phyloP scores from a whole-genome alignment of 2,329 filamentous ascomycete genomes.

The Trichoderma atroviride region DNA sequence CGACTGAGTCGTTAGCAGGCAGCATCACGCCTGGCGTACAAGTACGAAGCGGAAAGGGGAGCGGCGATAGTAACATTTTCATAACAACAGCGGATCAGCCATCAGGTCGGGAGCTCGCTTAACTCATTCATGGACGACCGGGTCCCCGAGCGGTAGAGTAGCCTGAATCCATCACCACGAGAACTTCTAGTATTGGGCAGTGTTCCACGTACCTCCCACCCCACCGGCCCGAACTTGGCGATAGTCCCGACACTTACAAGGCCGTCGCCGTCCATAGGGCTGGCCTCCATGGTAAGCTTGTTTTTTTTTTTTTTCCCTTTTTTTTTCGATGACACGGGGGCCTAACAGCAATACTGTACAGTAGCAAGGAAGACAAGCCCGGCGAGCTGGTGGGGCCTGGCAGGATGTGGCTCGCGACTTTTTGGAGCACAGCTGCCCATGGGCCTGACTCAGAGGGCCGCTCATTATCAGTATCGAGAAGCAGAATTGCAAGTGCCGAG shows the following conservation, averaged over 20 bases:
- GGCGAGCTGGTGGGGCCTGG: neutral
- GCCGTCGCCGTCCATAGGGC: conserved; percentile 13
- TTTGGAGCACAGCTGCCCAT: neutral
- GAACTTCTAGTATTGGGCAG: conserved; percentile 14
- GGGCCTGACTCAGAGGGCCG: conserved; percentile 14
- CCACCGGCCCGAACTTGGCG: conserved; percentile 18
- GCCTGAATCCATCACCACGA: conserved; percentile 20
- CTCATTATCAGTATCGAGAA: neutral
- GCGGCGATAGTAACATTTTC: conserved; percentile 20
- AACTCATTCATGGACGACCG: neutral
- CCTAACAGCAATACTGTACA: neutral
- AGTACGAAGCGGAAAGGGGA: neutral
- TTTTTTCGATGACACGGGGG: neutral
- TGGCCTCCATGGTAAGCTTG: conserved; percentile 15
- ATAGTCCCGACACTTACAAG: conserved; percentile 13
- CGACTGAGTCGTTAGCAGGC: conserved; percentile 14
- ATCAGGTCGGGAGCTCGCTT: conserved; percentile 8
- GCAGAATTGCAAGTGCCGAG: conserved; percentile 4
- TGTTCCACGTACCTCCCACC: neutral
- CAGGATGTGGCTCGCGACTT: neutral
- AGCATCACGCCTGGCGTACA: neutral
- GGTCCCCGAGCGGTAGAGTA: conserved; percentile 15
- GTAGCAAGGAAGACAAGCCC: neutral
- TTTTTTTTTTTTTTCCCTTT: neutral
- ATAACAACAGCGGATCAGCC: conserved; percentile 14